Conservation (phyloP, 2,329 filamentous ascomycete species). For the Onygenales sp. region DNA sequence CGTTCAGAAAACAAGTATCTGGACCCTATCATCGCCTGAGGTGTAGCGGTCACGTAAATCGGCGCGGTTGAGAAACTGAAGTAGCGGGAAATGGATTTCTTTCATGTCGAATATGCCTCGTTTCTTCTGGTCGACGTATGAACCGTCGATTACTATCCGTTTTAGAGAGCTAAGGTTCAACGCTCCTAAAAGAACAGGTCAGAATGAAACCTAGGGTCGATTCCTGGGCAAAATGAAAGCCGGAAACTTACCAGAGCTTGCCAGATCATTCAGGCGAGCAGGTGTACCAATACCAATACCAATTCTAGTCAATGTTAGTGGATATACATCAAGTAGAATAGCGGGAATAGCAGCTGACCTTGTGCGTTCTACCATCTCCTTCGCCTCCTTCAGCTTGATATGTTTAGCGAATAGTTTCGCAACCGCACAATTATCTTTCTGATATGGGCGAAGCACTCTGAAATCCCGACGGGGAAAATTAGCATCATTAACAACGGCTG, state of each 20-base stretch:
- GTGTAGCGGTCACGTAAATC: conserved; percentile 64
- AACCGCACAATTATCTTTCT: conserved; percentile 66
- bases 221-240: background rate
- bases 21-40: conserved; percentile 41
- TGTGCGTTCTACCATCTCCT: conserved; percentile 59
- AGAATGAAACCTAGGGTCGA: background rate
- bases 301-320: conserved; percentile 44
- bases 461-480: background rate
- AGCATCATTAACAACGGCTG: conserved; percentile 5
- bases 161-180: conserved; percentile 63
- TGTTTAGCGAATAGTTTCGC: conserved; percentile 97
- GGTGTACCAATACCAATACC: conserved; percentile 89
- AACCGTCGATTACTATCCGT: conserved; percentile 79
- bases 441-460: conserved; percentile 66
- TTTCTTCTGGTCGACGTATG: conserved; percentile 91
- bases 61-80: conserved; percentile 60
- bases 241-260: conserved; percentile 60
- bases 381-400: conserved; percentile 85
- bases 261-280: conserved; percentile 66
- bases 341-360: conserved; percentile 29
- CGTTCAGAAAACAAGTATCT: conserved; percentile 42
- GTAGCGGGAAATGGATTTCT: conserved; percentile 74
- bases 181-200: conserved; percentile 42
- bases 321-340: background rate
- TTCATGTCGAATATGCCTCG: conserved; percentile 90